Evolutionary conservation across 164 flowering plant genomes (phyloP).

Genomic region (Stephania yunnanensis): DNA sequence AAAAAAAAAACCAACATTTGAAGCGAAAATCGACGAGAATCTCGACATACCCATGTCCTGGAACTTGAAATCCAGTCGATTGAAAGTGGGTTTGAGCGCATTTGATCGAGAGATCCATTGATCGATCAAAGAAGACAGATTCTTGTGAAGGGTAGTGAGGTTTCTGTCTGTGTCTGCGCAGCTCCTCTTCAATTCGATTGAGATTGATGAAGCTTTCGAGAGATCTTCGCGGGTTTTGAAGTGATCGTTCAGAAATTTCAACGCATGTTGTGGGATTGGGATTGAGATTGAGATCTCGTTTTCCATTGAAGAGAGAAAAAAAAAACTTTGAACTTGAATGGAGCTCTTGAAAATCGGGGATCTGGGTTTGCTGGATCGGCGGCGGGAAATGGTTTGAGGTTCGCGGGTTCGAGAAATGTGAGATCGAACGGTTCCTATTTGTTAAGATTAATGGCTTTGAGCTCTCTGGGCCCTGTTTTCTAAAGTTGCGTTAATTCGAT

Average conservation of each 20-base stretch:
- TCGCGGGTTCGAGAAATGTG: background rate
- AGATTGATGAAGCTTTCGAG: constrained; percentile 7
- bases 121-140: constrained; percentile 12
- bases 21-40: background rate
- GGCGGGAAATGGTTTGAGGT: background rate
- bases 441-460: no score
- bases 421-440: no score
- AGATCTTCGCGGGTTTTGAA: constrained; percentile 23
- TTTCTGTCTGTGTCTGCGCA: constrained; percentile 19
- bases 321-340: background rate
- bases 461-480: no score
- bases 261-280: constrained; percentile 8
- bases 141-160: constrained; percentile 16
- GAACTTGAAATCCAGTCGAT: constrained; percentile 8
- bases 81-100: background rate
- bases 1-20: no score
- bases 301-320: constrained; percentile 4
- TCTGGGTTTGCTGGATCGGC: background rate
- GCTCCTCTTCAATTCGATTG: constrained; percentile 14
- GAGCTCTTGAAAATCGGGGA: background rate
- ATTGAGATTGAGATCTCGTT: constrained; percentile 6
- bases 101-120: constrained; percentile 22
- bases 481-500: no score
- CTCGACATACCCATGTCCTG: constrained; percentile 7
- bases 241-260: constrained; percentile 9